Percentiles rank a stretch among this genome's conserved stretches.
phyloP scores from a whole-genome alignment of 306 rosid genomes.

The Lathyrus sativus region DNA sequence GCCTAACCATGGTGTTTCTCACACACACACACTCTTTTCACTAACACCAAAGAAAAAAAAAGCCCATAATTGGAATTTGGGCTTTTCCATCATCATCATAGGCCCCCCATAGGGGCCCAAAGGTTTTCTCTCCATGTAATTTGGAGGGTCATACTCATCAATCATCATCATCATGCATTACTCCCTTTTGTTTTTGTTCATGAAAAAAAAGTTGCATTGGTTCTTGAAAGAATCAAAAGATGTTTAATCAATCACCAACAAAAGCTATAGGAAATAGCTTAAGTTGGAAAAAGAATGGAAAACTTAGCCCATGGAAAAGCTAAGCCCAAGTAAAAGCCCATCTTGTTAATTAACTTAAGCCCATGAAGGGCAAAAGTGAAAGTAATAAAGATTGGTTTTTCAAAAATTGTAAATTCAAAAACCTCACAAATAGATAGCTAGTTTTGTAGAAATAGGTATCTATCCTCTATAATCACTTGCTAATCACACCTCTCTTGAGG shows the following conservation, averaged over 20 bases:
- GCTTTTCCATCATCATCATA: slow-evolving; percentile 42
- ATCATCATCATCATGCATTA: slow-evolving; percentile 98
- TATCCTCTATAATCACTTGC: slow-evolving; percentile 47
- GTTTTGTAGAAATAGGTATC: slow-evolving; percentile 36
- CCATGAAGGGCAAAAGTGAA: slow-evolving; percentile 53
- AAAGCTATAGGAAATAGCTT: slow-evolving; percentile 68
- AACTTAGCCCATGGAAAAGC: slow-evolving; percentile 56
- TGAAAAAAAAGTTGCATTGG: slow-evolving; percentile 49
- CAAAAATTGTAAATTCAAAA: slow-evolving; percentile 61
- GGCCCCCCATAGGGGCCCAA: slow-evolving; percentile 69
- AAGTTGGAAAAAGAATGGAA: slow-evolving; percentile 44
- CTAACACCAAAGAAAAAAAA: slow-evolving; percentile 57
- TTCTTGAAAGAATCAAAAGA: slow-evolving; percentile 52
- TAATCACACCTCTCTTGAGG: slow-evolving; percentile 47
- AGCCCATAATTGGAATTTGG: slow-evolving; percentile 55
- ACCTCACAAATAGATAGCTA: slow-evolving; percentile 44
- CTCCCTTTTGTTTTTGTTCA: slow-evolving; percentile 11
- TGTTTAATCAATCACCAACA: slow-evolving; percentile 51
- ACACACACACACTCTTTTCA: slow-evolving; percentile 40
- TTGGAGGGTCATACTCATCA: slow-evolving; percentile 66
- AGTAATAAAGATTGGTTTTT: slow-evolving; percentile 47
- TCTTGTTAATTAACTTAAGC: slow-evolving; percentile 42
- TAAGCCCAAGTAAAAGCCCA: slow-evolving; percentile 39
- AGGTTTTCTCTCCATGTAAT: slow-evolving; percentile 41
- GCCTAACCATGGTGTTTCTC: slow-evolving; percentile 98